Conservation (phyloP, 768 basidiomycete genomes). For the Tubosaeta brunneosetosa region DNA sequence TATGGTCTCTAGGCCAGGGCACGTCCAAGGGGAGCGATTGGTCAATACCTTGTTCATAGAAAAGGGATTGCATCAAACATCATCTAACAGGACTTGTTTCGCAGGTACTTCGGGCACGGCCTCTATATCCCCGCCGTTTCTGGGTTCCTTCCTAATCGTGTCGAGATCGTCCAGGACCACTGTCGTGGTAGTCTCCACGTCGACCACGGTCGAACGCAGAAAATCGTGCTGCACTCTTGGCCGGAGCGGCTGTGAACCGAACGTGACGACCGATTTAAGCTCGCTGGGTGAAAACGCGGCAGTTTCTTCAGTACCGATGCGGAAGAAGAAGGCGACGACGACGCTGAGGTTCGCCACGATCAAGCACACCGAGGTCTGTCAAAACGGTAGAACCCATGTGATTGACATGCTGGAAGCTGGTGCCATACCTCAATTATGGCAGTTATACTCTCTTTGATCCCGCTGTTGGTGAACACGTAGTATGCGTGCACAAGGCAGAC, state of each 20-base stretch:
- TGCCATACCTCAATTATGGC: constrained; percentile 2
- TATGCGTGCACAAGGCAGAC: constrained; percentile 1
- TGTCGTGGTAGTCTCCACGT: not conserved
- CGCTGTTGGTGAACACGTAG: not conserved
- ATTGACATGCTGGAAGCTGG: not conserved
- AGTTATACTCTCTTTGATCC: not conserved
- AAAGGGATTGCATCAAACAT: not conserved
- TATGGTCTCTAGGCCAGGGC: not conserved
- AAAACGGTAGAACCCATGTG: not conserved
- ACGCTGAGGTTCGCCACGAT: constrained; percentile 4
- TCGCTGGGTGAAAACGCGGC: not conserved
- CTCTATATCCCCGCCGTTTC: not conserved
- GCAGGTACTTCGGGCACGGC: not conserved
- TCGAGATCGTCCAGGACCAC: not conserved
- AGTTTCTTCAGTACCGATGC: constrained; percentile 1
- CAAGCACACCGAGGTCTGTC: not conserved
- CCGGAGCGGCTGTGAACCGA: not conserved
- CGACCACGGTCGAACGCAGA: not conserved
- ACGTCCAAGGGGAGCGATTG: not conserved
- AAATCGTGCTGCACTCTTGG: not conserved
- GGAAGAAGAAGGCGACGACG: constrained; percentile 3
- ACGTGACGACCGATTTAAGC: not conserved
- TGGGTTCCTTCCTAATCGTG: not conserved
- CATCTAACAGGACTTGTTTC: not conserved
- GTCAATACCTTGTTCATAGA: not conserved